A percentile compares a stretch with the other conserved stretches of the same genome.
These are phyloP conservation scores for Mycena indigotica DNA, from an alignment of 768 basidiomycete genomes.

Conservation along the genomic window DNA sequence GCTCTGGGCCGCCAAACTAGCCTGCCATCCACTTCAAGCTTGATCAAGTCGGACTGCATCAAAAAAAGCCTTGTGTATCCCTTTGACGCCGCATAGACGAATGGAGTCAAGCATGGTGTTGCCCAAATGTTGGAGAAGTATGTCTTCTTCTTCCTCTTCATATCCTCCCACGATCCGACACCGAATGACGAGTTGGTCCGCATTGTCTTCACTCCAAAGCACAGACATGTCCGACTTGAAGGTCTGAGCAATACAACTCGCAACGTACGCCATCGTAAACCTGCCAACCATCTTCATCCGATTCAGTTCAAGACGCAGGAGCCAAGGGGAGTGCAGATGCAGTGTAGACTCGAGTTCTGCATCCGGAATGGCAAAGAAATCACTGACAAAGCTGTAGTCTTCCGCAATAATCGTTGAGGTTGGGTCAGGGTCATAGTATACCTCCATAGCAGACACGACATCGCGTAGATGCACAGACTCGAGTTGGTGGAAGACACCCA, in stretches of 20 bases:
- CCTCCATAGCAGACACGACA: slow-evolving; percentile 92
- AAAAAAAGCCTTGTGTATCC: slow-evolving; percentile 92
- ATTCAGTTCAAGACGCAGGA: slow-evolving; percentile 49
- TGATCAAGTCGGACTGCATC: slow-evolving; percentile 79
- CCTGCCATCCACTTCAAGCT: slow-evolving; percentile 60
- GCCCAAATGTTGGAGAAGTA: neutral
- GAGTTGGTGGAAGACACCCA: slow-evolving; percentile 89
- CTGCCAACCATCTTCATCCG: slow-evolving; percentile 98
- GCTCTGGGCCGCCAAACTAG: slow-evolving; percentile 63
- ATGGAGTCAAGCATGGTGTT: slow-evolving; percentile 70
- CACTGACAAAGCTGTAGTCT: slow-evolving; percentile 92
- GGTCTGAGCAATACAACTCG: slow-evolving; percentile 88
- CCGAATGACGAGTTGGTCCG: slow-evolving; percentile 95
- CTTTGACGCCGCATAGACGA: slow-evolving; percentile 87
- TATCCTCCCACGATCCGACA: slow-evolving; percentile 67
- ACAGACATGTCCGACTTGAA: slow-evolving; percentile 97
- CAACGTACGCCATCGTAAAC: slow-evolving; percentile 92
- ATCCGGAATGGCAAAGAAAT: slow-evolving; percentile 99
- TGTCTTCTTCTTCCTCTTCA: neutral
- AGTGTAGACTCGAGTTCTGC: slow-evolving; percentile 94
- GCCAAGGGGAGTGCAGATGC: slow-evolving; percentile 92
- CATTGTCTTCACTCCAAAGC: slow-evolving; percentile 98
- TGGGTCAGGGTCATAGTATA: slow-evolving; percentile 97
- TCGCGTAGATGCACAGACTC: slow-evolving; percentile 93
- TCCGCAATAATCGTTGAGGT: slow-evolving; percentile 94